Percentiles rank a stretch among this genome's conserved stretches.
Evolutionary conservation across 2,329 filamentous ascomycete species (phyloP).

Genomic region (Aspergillus quadrilineatus): DNA sequence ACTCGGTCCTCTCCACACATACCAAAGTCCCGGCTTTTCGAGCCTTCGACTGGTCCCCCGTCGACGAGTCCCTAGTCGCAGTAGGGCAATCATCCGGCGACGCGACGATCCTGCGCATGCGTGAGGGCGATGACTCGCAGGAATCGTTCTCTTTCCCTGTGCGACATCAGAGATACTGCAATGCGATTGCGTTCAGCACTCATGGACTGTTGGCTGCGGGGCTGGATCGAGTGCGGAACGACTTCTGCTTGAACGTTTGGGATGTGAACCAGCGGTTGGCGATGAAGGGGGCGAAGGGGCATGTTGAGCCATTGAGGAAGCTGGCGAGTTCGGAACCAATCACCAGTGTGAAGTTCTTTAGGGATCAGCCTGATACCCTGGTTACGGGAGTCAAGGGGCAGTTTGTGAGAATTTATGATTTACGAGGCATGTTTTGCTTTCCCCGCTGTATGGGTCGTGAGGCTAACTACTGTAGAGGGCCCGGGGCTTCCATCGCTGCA

Average conservation of each 20-base stretch:
- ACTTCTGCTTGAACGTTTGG: slow-evolving; percentile 65
- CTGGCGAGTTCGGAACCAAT: slow-evolving; percentile 62
- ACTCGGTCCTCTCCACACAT: slow-evolving; percentile 54
- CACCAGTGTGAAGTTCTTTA: slow-evolving; percentile 64
- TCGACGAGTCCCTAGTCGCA: slow-evolving; percentile 57
- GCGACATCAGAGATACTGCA: slow-evolving; percentile 63
- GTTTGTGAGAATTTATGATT: slow-evolving; percentile 62
- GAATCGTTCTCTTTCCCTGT: slow-evolving; percentile 55
- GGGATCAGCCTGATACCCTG: slow-evolving; percentile 59
- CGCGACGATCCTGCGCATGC: slow-evolving; percentile 58
- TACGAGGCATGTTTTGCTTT: slow-evolving; percentile 50
- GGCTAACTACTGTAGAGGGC: slow-evolving; percentile 28
- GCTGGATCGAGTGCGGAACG: slow-evolving; percentile 62
- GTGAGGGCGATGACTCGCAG: slow-evolving; percentile 51
- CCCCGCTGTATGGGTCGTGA: neutral
- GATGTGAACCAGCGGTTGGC: slow-evolving; percentile 54
- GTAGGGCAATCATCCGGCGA: slow-evolving; percentile 63
- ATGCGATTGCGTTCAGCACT: slow-evolving; percentile 61
- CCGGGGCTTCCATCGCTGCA: slow-evolving; percentile 45
- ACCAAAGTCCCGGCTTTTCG: slow-evolving; percentile 61
- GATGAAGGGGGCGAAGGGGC: slow-evolving; percentile 34
- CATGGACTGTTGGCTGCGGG: slow-evolving; percentile 60
- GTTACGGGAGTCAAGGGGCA: slow-evolving; percentile 61
- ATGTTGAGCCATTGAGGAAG: slow-evolving; percentile 55
- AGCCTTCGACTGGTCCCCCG: slow-evolving; percentile 65